Percentiles rank a stretch among this genome's conserved stretches.
phyloP scores from a whole-genome alignment of 1,284 basidiomycete species.

The Pseudozyma flocculosa region DNA sequence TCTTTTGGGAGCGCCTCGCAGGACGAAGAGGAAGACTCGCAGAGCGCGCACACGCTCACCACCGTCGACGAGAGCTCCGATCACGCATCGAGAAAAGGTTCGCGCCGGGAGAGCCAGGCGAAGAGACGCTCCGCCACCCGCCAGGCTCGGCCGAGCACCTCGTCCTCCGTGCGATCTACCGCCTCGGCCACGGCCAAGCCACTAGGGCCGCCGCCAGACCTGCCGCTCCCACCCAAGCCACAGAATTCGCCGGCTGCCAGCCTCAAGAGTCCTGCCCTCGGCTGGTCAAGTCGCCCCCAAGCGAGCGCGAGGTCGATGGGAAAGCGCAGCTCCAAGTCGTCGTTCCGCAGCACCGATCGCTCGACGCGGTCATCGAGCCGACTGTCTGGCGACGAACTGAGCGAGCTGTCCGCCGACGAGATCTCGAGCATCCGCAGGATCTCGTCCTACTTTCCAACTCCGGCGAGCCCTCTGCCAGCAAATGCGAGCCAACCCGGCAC shows the following conservation, averaged over 20 bases:
- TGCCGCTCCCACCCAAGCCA: slow-evolving; percentile 24
- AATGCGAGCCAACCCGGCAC: too few relatives aligned
- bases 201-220: slow-evolving; percentile 16
- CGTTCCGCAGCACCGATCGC: too few relatives aligned
- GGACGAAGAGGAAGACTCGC: slow-evolving; percentile 12
- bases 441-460: slow-evolving; percentile 15
- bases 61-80: slow-evolving; percentile 5
- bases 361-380: too few relatives aligned
- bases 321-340: too few relatives aligned
- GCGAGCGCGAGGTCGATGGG: too few relatives aligned
- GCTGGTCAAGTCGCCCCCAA: too few relatives aligned
- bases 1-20: slow-evolving; percentile 4
- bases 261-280: not conserved
- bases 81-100: not conserved
- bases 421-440: slow-evolving; percentile 12
- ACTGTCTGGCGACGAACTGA: slow-evolving; percentile 14
- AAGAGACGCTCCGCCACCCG: too few relatives aligned
- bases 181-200: slow-evolving; percentile 4
- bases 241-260: not conserved
- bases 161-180: not conserved
- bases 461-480: slow-evolving; percentile 1
- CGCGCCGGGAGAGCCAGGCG: not conserved
- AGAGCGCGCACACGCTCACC: slow-evolving; percentile 9
- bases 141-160: too few relatives aligned
- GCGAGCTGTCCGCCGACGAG: not conserved